Evolutionary conservation across 2,329 filamentous ascomycete genomes (phyloP).

Genomic region (Elsinoe ampelina): DNA sequence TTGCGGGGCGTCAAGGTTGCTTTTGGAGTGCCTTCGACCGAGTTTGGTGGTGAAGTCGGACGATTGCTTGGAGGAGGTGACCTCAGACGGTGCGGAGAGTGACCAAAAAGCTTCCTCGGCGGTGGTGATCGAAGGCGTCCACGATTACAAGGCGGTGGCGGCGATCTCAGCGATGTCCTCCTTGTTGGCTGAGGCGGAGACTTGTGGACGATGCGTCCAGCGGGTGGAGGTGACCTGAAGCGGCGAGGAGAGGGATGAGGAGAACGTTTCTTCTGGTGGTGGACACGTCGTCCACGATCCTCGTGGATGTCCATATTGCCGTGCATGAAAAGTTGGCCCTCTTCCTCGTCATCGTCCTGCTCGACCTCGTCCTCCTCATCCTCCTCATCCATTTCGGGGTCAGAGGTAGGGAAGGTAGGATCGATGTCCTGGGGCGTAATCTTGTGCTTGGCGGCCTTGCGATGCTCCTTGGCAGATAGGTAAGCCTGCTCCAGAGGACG

Average conservation of each 20-base stretch:
- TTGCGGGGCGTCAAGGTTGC: slow-evolving; percentile 32
- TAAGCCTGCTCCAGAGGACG: slow-evolving; percentile 90
- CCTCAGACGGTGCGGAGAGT: slow-evolving; percentile 58
- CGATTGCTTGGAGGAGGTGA: slow-evolving; percentile 33
- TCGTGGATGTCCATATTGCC: slow-evolving; percentile 53
- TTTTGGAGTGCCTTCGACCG: slow-evolving; percentile 29
- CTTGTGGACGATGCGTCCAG: slow-evolving; percentile 24
- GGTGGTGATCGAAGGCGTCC: slow-evolving; percentile 31
- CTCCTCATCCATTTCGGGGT: slow-evolving; percentile 74
- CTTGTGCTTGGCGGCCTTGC: slow-evolving; percentile 71
- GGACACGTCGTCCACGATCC: slow-evolving; percentile 36
- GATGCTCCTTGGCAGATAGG: slow-evolving; percentile 70
- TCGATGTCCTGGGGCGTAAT: slow-evolving; percentile 93
- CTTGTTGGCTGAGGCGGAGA: slow-evolving; percentile 38
- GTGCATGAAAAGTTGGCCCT: slow-evolving; percentile 60
- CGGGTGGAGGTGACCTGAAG: slow-evolving; percentile 39
- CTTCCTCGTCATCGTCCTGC: slow-evolving; percentile 33
- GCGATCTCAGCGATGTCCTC: slow-evolving; percentile 19
- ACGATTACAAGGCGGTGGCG: slow-evolving; percentile 27
- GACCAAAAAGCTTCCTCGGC: slow-evolving; percentile 52
- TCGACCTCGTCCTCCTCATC: slow-evolving; percentile 54
- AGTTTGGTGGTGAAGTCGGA: slow-evolving; percentile 60
- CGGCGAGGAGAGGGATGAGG: slow-evolving; percentile 53
- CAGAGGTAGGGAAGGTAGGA: slow-evolving; percentile 90
- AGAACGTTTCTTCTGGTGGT: slow-evolving; percentile 28